These are phyloP conservation scores for Leccinum fuscescens DNA, from an alignment of 1,284 basidiomycete species.

Conservation along the genomic window DNA sequence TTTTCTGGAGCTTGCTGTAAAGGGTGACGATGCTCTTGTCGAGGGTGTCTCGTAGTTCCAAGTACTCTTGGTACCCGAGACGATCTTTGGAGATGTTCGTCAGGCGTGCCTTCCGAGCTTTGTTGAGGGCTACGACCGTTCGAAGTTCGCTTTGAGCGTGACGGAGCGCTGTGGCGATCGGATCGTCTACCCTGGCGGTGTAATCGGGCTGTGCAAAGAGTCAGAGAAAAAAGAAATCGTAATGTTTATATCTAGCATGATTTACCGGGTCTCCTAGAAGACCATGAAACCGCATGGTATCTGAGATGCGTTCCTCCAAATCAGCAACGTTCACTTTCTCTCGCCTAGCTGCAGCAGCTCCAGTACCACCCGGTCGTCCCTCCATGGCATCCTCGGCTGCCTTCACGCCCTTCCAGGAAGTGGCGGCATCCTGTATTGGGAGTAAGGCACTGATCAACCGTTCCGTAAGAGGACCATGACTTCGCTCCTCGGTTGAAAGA, in stretches of 20 bases:
- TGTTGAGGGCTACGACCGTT: slow-evolving; percentile 77
- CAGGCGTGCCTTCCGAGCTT: slow-evolving; percentile 75
- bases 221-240: slow-evolving; percentile 11
- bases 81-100: slow-evolving; percentile 80
- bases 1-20: slow-evolving; percentile 73
- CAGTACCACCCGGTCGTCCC: slow-evolving; percentile 70
- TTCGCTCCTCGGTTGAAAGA: slow-evolving; percentile 64
- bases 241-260: slow-evolving; percentile 10
- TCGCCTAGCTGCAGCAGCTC: slow-evolving; percentile 66
- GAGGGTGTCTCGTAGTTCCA: slow-evolving; percentile 74
- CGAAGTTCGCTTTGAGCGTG: slow-evolving; percentile 85
- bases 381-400: slow-evolving; percentile 82
- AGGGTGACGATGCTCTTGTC: slow-evolving; percentile 78
- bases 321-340: slow-evolving; percentile 73
- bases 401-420: slow-evolving; percentile 72
- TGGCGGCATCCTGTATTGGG: slow-evolving; percentile 56
- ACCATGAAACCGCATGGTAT: slow-evolving; percentile 72
- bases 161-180: slow-evolving; percentile 86
- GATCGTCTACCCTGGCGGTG: slow-evolving; percentile 82
- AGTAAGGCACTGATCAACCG: slow-evolving; percentile 77
- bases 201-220: slow-evolving; percentile 63
- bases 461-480: slow-evolving; percentile 79
- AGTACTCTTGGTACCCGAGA: slow-evolving; percentile 87
- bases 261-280: slow-evolving; percentile 58
- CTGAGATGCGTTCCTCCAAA: slow-evolving; percentile 65